Conservation (phyloP, 2,329 filamentous ascomycete species). For the Cladosporium sp. region DNA sequence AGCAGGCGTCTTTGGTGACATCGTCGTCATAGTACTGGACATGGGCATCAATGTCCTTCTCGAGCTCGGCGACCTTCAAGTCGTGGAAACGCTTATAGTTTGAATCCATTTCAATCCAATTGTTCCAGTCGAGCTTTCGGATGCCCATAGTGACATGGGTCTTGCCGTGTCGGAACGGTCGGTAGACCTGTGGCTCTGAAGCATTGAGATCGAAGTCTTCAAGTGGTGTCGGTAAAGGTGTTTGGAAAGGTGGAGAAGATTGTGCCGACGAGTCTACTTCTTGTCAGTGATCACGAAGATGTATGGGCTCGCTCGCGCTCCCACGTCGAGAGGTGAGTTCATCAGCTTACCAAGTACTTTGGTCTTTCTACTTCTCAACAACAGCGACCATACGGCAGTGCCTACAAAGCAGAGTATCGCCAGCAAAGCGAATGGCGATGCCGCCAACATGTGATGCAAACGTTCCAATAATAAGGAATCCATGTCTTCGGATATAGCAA, state of each 20-base stretch:
- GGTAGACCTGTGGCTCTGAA: conserved; percentile 2
- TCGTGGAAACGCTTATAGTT: conserved; percentile 5
- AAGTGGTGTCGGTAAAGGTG: not conserved
- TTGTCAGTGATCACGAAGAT: not conserved
- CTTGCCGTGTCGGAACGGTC: conserved; percentile 7
- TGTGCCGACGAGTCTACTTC: not conserved
- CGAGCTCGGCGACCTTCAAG: conserved; percentile 6
- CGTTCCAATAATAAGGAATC: not conserved
- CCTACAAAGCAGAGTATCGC: not conserved
- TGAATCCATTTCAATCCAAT: conserved; percentile 7
- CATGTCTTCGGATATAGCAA: not conserved
- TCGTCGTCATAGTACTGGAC: not conserved
- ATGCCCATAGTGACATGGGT: conserved; percentile 9
- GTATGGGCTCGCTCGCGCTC: not conserved
- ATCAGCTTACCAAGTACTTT: not conserved
- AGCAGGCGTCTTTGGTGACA: conserved; percentile 3
- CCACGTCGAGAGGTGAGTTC: too few species aligned
- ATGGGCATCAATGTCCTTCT: conserved; percentile 8
- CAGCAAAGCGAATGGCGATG: not conserved
- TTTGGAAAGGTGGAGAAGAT: not conserved
- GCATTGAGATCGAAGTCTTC: conserved; percentile 9
- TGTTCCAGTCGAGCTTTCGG: conserved; percentile 5
- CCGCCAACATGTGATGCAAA: not conserved
- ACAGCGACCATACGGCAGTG: not conserved
- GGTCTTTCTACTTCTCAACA: not conserved